These are phyloP conservation scores for Dactylellina haptotyla DNA, from an alignment of 2,329 filamentous ascomycete species.

Conservation along the genomic window DNA sequence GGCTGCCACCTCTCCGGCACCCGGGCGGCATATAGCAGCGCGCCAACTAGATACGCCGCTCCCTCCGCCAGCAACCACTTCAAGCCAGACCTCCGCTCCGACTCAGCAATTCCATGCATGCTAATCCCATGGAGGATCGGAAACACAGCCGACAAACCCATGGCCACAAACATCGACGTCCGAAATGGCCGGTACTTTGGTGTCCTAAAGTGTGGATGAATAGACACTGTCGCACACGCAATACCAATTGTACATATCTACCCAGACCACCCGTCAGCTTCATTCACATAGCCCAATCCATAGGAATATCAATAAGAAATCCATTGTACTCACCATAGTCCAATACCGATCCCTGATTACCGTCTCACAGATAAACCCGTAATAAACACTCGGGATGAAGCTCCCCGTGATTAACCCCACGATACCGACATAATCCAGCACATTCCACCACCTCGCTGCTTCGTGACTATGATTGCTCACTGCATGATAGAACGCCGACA, in stretches of 20 bases:
- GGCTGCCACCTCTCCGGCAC: constrained; percentile 84
- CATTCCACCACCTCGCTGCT: constrained; percentile 86
- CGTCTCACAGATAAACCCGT: constrained; percentile 80
- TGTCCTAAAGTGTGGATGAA: constrained; percentile 83
- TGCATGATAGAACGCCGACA: constrained; percentile 86
- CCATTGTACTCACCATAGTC: constrained; percentile 70
- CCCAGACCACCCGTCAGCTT: not conserved
- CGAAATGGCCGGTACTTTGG: constrained; percentile 85
- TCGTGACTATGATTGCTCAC: constrained; percentile 82
- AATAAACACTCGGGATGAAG: constrained; percentile 88
- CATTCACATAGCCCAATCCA: not conserved
- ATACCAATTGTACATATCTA: constrained; percentile 81
- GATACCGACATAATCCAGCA: constrained; percentile 94
- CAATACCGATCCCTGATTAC: constrained; percentile 76
- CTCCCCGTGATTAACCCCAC: constrained; percentile 90
- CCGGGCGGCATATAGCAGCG: constrained; percentile 84
- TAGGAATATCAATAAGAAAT: not conserved
- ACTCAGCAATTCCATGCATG: constrained; percentile 73
- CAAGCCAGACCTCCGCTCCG: constrained; percentile 80
- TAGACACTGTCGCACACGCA: constrained; percentile 79
- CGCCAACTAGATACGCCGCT: constrained; percentile 83
- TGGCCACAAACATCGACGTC: constrained; percentile 85
- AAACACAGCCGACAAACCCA: constrained; percentile 84
- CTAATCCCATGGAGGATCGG: constrained; percentile 80
- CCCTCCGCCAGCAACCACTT: constrained; percentile 84